These are phyloP conservation scores for Fusarium cicatricum DNA, from an alignment of 2,329 filamentous ascomycete genomes.

Conservation along the genomic window DNA sequence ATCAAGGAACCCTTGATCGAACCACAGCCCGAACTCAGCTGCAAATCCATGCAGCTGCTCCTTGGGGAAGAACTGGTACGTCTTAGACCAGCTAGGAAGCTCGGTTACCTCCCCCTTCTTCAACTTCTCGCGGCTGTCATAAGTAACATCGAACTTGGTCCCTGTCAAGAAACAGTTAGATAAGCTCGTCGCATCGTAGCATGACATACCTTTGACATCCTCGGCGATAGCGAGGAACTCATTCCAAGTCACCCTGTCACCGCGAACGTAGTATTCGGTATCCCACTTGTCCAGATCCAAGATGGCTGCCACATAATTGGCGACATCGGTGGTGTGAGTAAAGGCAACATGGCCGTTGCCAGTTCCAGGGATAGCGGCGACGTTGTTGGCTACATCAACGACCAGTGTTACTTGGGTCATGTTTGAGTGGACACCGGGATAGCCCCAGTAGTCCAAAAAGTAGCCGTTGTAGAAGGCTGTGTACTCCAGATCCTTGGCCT, in stretches of 20 bases:
- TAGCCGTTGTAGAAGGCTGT: background rate
- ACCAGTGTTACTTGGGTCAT: constrained; percentile 29
- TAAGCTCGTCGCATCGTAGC: no score
- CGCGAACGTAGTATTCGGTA: constrained; percentile 45
- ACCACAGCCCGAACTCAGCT: background rate
- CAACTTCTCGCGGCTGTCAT: constrained; percentile 4
- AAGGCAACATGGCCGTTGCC: background rate
- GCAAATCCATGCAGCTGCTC: background rate
- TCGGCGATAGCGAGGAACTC: constrained; percentile 52
- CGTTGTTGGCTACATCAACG: constrained; percentile 49
- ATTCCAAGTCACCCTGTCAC: constrained; percentile 54
- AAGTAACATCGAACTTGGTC: constrained; percentile 7
- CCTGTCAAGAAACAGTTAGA: no score
- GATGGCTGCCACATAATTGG: constrained; percentile 52
- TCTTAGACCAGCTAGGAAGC: background rate
- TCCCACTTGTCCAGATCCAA: constrained; percentile 56
- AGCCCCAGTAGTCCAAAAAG: constrained; percentile 8
- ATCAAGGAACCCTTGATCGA: constrained; percentile 1
- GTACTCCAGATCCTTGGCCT: background rate
- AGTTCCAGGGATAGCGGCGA: constrained; percentile 6
- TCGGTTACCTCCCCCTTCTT: constrained; percentile 3
- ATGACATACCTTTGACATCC: constrained; percentile 40
- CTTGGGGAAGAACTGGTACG: constrained; percentile 12
- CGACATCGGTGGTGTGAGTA: constrained; percentile 55
- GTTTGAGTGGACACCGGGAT: background rate